Evolutionary conservation across 2,329 filamentous ascomycete genomes (phyloP).

Genomic region (Uncinocarpus reesii): DNA sequence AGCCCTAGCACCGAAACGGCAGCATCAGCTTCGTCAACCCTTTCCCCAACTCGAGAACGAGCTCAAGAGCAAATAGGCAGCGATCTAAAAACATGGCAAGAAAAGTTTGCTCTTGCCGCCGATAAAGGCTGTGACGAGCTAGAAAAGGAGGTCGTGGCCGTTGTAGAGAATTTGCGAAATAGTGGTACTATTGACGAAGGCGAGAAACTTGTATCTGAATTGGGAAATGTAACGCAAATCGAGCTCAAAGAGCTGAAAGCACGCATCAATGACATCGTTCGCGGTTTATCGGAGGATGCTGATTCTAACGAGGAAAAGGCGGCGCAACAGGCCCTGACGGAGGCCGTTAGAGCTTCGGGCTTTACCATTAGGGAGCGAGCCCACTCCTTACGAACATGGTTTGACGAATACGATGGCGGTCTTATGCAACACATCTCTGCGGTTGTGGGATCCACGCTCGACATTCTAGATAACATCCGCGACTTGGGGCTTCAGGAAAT

Average conservation of each 20-base stretch:
- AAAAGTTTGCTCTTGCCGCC: constrained; percentile 73
- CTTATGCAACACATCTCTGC: constrained; percentile 58
- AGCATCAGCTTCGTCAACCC: constrained; percentile 19
- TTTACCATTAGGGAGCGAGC: constrained; percentile 65
- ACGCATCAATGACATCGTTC: constrained; percentile 50
- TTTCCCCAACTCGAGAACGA: constrained; percentile 33
- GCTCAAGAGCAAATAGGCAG: constrained; percentile 50
- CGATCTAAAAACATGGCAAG: constrained; percentile 77
- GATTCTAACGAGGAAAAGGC: constrained; percentile 43
- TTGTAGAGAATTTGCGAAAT: constrained; percentile 57
- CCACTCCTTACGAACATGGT: constrained; percentile 67
- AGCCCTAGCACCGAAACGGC: constrained; percentile 21
- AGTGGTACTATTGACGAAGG: constrained; percentile 46
- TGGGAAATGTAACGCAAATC: constrained; percentile 56
- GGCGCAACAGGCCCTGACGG: constrained; percentile 44
- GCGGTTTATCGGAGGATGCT: constrained; percentile 48
- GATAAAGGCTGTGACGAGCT: constrained; percentile 70
- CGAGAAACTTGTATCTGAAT: constrained; percentile 49
- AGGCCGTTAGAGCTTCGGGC: constrained; percentile 56
- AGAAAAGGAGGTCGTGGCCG: constrained; percentile 53
- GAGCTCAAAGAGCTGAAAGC: constrained; percentile 57
- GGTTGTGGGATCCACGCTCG: constrained; percentile 68
- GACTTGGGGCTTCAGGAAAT: constrained; percentile 82
- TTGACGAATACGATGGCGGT: constrained; percentile 58
- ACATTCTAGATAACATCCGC: constrained; percentile 70